A percentile compares a stretch with the other conserved stretches of the same genome.
These are phyloP conservation scores for Torulaspora microellipsoides DNA, from an alignment of 805 yeast species.

Conservation along the genomic window DNA sequence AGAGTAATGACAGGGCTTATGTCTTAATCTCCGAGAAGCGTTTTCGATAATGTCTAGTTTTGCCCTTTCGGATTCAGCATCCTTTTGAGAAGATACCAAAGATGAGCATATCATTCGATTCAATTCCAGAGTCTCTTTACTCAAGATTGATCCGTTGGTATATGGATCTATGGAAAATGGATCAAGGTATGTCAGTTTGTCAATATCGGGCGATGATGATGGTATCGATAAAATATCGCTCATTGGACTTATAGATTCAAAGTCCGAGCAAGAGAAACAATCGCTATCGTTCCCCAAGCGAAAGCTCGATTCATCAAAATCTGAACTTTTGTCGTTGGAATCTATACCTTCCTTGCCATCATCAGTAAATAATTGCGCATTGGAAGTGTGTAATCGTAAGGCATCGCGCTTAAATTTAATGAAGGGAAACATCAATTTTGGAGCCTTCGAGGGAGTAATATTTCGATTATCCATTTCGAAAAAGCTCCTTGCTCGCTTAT, in stretches of 20 bases:
- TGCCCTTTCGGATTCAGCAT: not conserved
- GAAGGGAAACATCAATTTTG: slow-evolving; percentile 4
- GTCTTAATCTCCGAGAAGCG: not conserved
- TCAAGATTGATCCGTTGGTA: slow-evolving; percentile 1
- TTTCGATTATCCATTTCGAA: not conserved
- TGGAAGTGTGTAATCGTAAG: not conserved
- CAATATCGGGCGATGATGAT: slow-evolving; percentile 17
- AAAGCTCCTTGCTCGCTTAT: slow-evolving; percentile 4
- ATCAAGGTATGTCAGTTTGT: slow-evolving; percentile 12
- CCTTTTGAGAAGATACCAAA: not conserved
- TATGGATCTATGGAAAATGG: slow-evolving; percentile 1
- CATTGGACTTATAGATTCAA: slow-evolving; percentile 23
- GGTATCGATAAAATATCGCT: slow-evolving; percentile 21
- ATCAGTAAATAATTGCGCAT: not conserved
- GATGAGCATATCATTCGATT: slow-evolving; percentile 18
- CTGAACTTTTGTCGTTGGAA: not conserved
- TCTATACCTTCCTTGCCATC: not conserved
- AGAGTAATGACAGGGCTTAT: slow-evolving; percentile 20
- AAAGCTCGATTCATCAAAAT: slow-evolving; percentile 1
- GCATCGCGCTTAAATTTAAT: slow-evolving; percentile 1
- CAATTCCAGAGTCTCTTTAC: slow-evolving; percentile 16
- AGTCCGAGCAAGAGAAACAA: slow-evolving; percentile 15
- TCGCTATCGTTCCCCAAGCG: slow-evolving; percentile 8
- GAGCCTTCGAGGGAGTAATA: slow-evolving; percentile 8
- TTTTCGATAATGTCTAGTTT: not conserved